These are phyloP conservation scores for Uronychia binucleata DNA, from an alignment of 73 alveolate species.

Conservation along the genomic window DNA sequence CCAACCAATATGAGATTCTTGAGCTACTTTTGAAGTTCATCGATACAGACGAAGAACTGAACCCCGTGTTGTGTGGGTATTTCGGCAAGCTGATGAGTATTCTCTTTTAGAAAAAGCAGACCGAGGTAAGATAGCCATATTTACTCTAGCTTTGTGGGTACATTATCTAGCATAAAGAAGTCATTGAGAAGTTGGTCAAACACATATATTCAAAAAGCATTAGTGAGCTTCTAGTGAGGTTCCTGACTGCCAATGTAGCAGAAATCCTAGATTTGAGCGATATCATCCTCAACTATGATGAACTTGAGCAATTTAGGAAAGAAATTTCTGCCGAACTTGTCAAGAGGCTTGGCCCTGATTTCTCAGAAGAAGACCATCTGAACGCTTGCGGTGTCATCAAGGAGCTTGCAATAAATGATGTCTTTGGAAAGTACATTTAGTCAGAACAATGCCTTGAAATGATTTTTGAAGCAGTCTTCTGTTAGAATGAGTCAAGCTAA, in stretches of 20 bases:
- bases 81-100: constrained; percentile 50
- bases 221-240: constrained; percentile 40
- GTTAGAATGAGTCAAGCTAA: too few relatives aligned
- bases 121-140: constrained; percentile 5
- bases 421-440: too few relatives aligned
- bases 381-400: too few relatives aligned
- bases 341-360: too few relatives aligned
- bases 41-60: constrained; percentile 42
- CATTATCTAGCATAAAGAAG: neutral
- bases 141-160: neutral
- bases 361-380: too few relatives aligned
- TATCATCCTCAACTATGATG: too few relatives aligned
- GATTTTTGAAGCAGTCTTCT: too few relatives aligned
- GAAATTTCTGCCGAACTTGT: constrained; percentile 3
- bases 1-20: constrained; percentile 14
- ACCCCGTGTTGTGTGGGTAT: constrained; percentile 68
- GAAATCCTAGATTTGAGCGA: neutral
- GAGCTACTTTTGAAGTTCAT: constrained; percentile 53
- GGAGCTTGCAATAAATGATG: too few relatives aligned
- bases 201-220: constrained; percentile 48
- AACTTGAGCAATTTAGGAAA: neutral
- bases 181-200: constrained; percentile 16
- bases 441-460: too few relatives aligned
- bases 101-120: constrained; percentile 44
- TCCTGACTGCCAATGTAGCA: constrained; percentile 44